Evolutionary conservation across 1,284 basidiomycete genomes (phyloP).

Genomic region (Anthracocystis setariae): DNA sequence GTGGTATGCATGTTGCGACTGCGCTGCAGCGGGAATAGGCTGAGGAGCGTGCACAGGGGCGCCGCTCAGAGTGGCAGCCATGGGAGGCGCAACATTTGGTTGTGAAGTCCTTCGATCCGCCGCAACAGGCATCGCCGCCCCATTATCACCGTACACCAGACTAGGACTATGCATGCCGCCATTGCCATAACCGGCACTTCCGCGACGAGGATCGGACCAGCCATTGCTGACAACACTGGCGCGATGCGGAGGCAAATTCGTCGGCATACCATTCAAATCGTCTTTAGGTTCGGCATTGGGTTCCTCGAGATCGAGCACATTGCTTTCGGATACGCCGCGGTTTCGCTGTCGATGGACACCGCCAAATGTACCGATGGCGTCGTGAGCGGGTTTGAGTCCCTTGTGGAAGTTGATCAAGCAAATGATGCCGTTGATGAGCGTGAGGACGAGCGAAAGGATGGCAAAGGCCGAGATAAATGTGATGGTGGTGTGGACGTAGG

Average conservation of each 20-base stretch:
- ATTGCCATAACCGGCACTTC: not conserved
- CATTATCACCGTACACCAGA: constrained; percentile 8
- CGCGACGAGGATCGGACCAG: constrained; percentile 4
- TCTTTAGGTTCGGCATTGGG: constrained; percentile 19
- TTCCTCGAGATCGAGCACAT: constrained; percentile 30
- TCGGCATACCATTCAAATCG: not conserved
- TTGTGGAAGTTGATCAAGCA: constrained; percentile 59
- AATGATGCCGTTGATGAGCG: constrained; percentile 46
- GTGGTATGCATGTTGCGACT: constrained; percentile 3
- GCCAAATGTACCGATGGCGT: constrained; percentile 49
- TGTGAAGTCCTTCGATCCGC: constrained; percentile 4
- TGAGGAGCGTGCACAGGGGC: constrained; percentile 14
- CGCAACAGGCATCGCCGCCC: not conserved
- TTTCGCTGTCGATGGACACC: constrained; percentile 33
- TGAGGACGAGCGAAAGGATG: constrained; percentile 40
- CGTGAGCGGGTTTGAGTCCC: constrained; percentile 51
- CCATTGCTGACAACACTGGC: constrained; percentile 1
- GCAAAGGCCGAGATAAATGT: constrained; percentile 58
- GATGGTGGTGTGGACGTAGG: constrained; percentile 52
- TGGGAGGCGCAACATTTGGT: constrained; percentile 2
- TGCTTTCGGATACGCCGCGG: constrained; percentile 12
- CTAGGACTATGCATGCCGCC: constrained; percentile 11
- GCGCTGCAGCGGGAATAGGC: constrained; percentile 9
- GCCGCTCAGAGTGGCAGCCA: constrained; percentile 12
- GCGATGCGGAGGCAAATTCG: constrained; percentile 4